phyloP scores from a whole-genome alignment of 306 rosid genomes.

The Myrica gale region DNA sequence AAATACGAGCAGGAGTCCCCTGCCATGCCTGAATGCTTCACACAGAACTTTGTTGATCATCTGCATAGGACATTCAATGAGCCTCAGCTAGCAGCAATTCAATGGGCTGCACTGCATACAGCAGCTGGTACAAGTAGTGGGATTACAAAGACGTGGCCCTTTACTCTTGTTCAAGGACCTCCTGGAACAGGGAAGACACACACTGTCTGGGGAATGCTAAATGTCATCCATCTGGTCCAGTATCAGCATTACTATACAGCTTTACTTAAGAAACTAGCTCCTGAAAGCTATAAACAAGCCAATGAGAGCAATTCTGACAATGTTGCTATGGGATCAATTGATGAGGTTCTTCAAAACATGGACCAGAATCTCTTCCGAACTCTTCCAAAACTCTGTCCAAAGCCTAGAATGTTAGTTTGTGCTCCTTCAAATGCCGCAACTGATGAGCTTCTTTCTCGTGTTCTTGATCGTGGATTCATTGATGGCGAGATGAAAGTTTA shows the following conservation, averaged over 20 bases:
- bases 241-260: constrained; percentile 97
- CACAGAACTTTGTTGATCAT: constrained; percentile 78
- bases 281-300: constrained; percentile 96
- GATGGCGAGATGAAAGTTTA: constrained; percentile 99
- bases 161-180: constrained; percentile 99
- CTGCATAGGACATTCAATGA: constrained; percentile 84
- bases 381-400: constrained; percentile 90
- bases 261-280: constrained; percentile 92
- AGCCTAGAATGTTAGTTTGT: constrained; percentile 97
- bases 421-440: constrained; percentile 99
- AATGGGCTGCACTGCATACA: constrained; percentile 98
- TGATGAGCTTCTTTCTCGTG: constrained; percentile 98
- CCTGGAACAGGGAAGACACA: constrained; percentile 99
- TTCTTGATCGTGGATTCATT: constrained; percentile 94
- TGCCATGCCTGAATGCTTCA: constrained; percentile 96
- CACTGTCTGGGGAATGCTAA: constrained; percentile 99
- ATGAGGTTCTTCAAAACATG: constrained; percentile 97
- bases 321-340: constrained; percentile 76
- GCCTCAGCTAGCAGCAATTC: constrained; percentile 94
- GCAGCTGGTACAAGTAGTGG: constrained; percentile 97
- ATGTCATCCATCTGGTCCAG: constrained; percentile 97
- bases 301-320: constrained; percentile 70
- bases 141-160: constrained; percentile 87
- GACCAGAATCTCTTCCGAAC: constrained; percentile 93
- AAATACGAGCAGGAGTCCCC: constrained; percentile 90